phyloP scores from a whole-genome alignment of 1,284 basidiomycete genomes.

The Sphaerobolus stellatus region DNA sequence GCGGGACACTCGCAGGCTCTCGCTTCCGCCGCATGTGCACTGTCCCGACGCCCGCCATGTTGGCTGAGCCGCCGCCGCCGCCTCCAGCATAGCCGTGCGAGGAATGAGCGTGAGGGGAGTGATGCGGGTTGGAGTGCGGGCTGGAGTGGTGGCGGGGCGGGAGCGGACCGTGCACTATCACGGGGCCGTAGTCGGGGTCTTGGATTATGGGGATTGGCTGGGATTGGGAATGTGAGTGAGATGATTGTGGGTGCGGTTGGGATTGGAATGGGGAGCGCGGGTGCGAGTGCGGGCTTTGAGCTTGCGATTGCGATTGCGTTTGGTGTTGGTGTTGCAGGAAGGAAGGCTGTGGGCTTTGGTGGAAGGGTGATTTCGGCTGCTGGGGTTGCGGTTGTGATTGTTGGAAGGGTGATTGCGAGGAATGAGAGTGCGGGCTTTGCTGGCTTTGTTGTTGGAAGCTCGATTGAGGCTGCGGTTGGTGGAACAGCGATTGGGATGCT shows the following conservation, averaged over 20 bases:
- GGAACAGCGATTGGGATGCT: neutral
- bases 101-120: no score
- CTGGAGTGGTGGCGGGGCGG: neutral
- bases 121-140: neutral
- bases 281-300: neutral
- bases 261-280: neutral
- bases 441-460: neutral
- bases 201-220: neutral
- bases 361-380: neutral
- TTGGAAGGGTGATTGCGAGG: neutral
- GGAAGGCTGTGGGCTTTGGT: neutral
- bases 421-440: neutral
- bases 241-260: neutral
- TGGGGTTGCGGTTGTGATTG: neutral
- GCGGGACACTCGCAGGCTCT: slow-evolving; percentile 2
- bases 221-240: neutral
- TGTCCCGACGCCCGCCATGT: neutral
- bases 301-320: neutral
- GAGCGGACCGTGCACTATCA: slow-evolving; percentile 1
- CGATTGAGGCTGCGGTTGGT: neutral
- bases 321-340: neutral
- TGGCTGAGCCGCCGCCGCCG: no score
- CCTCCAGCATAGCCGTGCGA: no score
- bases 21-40: neutral
- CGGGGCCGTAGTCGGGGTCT: slow-evolving; percentile 1